Evolutionary conservation across 148 eudicot species (phyloP), one percentile per base, ranked within the genome.

Genomic region (Amaranthus palmeri): DNA sequence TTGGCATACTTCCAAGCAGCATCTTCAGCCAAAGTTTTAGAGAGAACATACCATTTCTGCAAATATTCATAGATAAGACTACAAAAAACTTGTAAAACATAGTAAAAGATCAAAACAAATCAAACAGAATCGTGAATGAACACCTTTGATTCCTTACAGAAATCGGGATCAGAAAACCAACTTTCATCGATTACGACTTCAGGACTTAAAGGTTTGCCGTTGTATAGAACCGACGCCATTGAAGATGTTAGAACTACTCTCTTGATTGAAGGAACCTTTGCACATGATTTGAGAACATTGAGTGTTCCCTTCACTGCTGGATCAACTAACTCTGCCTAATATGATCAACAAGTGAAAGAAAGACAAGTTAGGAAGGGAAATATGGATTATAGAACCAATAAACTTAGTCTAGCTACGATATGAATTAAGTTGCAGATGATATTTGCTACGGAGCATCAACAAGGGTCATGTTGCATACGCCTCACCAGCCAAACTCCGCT

Each of bases 241-340:
- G 93, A 86, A 72, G 88, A 88, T 56, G 93, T 88, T 77, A 88
- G 70, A 72, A 86, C 83, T 46, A 86, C 86, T 76, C 87, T 81
- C 59, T 68, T 82, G 17, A 87, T 51, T 0, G 88, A 81, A 44
- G 85, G 74, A 14, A 70, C 48, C 78, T 82, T 86, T 7, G 69
- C 82, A 75, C 88, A 85, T 25, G 90, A 83, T 0, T 49, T 65
- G 7, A 89, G 90, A 58, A 89, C 88, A 77, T 88, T 88, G 10
- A 88, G 85, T 11, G 93, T 88, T 55, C 93, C 93, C 77, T 88
- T 88, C 6, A 89, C 46, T 3, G 91, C 88, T 12, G 91, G 93
- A 81, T 87, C 91, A 74, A 89, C 76, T 44, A 89, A 48, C 49
- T 89, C 93, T 43, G 67, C 78, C 93, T 88, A 85, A 65, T 49